These are phyloP conservation scores for Ophiostoma sp. DNA, from an alignment of 2,329 filamentous ascomycete genomes.

Conservation along the genomic window DNA sequence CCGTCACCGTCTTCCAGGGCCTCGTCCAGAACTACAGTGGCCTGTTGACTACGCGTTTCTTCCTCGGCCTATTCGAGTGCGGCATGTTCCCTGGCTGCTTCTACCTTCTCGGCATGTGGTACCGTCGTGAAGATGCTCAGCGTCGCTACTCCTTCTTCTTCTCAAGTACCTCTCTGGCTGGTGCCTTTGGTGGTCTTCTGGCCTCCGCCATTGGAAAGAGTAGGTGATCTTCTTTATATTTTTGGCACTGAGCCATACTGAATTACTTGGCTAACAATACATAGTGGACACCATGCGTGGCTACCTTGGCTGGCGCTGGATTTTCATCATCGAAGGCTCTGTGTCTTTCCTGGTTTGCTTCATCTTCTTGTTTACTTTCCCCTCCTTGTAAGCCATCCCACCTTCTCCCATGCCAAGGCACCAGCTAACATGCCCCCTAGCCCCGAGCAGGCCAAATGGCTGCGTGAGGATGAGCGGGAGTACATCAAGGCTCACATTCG, in stretches of 20 bases:
- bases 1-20: constrained; percentile 32
- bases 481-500: constrained; percentile 62
- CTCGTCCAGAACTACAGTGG: constrained; percentile 33
- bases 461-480: constrained; percentile 60
- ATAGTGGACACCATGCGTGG: constrained; percentile 59
- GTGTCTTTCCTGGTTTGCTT: constrained; percentile 58
- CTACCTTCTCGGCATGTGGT: constrained; percentile 83
- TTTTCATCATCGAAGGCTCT: constrained; percentile 71
- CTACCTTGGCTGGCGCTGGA: constrained; percentile 74
- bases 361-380: constrained; percentile 62
- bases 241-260: background rate
- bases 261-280: background rate
- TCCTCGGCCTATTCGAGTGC: constrained; percentile 42
- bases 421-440: constrained; percentile 9
- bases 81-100: constrained; percentile 72
- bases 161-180: constrained; percentile 69
- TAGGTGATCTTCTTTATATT: constrained; percentile 25
- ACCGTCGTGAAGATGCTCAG: constrained; percentile 79
- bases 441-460: constrained; percentile 68
- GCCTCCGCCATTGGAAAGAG: constrained; percentile 82
- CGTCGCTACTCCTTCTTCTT: constrained; percentile 94
- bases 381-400: constrained; percentile 52
- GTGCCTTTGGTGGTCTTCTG: constrained; percentile 79
- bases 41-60: constrained; percentile 36
- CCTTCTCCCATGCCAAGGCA: background rate